Evolutionary conservation across 805 yeast genomes (phyloP).

Genomic region (Kluyveromyces aestuarii): DNA sequence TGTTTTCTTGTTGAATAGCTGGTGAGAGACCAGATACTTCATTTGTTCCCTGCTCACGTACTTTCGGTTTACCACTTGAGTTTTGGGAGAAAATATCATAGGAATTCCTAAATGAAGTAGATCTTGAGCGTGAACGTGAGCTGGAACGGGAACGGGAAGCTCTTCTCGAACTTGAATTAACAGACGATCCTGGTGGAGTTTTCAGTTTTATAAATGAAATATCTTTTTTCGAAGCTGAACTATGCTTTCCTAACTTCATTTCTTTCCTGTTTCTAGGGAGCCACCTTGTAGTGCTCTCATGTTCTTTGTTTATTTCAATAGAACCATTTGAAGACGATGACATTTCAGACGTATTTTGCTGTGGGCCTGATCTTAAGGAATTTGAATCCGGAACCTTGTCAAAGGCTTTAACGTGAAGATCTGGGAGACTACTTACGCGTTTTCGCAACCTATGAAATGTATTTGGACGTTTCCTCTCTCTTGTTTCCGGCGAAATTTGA

Average conservation of each 20-base stretch:
- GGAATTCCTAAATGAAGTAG: neutral
- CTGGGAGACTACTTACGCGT: conserved; percentile 16
- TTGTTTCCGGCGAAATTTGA: conserved; percentile 1
- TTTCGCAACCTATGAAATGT: conserved; percentile 16
- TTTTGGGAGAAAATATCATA: neutral
- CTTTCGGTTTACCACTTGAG: neutral
- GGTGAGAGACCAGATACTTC: neutral
- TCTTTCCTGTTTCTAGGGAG: neutral
- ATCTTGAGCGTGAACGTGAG: neutral
- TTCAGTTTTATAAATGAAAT: neutral
- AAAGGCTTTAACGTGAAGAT: conserved; percentile 9
- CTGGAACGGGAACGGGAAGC: neutral
- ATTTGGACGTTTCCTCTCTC: neutral
- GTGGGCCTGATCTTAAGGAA: neutral
- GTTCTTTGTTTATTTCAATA: neutral
- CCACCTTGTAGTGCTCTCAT: neutral
- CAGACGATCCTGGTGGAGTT: neutral
- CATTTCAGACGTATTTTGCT: neutral
- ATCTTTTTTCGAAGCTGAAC: neutral
- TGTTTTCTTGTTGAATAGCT: neutral
- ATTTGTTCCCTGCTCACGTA: neutral
- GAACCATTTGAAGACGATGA: neutral
- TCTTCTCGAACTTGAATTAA: neutral
- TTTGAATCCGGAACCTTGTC: neutral
- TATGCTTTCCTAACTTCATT: neutral